Evolutionary conservation across 106 monocot genomes (phyloP), one percentile per base, ranked within the genome.

Genomic region (Dendrobium nobile): DNA sequence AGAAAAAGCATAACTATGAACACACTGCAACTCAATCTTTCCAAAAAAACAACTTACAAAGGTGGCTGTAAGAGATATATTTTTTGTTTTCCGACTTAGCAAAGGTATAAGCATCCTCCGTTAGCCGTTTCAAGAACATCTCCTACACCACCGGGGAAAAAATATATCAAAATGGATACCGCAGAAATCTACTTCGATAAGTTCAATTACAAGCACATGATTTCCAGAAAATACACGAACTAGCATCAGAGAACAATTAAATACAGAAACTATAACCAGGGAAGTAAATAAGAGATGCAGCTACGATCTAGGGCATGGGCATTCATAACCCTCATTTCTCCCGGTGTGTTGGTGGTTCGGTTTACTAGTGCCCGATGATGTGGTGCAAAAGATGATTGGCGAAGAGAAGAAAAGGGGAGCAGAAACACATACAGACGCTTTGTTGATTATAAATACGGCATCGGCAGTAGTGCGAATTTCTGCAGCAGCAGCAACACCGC

Each of bases 371-470:
- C 24, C n/a, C 22, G 22, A 20, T 40, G 47, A 10, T 7, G 47
- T 51, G 28, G 27, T 59, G 26, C 31, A 10, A 54, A 65, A 67
- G 24, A 59, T 7, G 75, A 67, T 77, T 18, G 65, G 26, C 19
- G 20, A 44, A 11, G 9, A 83, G 6, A 51, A 51, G 13, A 51
- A 51, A 51, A 72, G 68, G 7, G 28, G 4, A 37, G 42, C 33
- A 18, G 59, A 73, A 73, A 18, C 3, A n/a, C 13, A 16, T 80
- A 90, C 90, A 5, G 90, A 79, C 41, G 90, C 86, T 51, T 88
- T 90, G 75, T 87, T 90, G 86, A 90, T 84, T 84, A 90, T 85
- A 80, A 90, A 90, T 45, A 90, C 79, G 67, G 88, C 83, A 15
- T 90, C 90, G 6, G 64, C 26, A 55, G 90, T 86, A 65, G 84